Percentiles rank a stretch among this genome's conserved stretches.
phyloP scores from a whole-genome alignment of 371 early-diverging fungal genomes.

The Mortierella sp. region DNA sequence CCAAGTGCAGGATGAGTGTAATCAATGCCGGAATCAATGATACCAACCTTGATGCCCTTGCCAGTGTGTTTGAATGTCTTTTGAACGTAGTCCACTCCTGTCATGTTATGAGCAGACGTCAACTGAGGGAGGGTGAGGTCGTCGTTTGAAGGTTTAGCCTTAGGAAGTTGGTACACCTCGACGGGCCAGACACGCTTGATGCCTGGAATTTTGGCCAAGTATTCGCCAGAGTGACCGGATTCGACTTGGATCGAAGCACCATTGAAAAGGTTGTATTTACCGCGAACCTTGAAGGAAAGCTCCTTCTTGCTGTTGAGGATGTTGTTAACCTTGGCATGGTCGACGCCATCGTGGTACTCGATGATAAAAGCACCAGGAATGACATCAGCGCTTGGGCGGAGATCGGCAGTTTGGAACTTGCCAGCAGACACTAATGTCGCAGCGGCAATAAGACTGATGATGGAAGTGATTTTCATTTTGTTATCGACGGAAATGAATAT shows the following conservation, averaged over 20 bases:
- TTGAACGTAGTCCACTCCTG: conserved; percentile 71
- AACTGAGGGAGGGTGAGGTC: conserved; percentile 19
- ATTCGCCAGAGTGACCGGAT: conserved; percentile 34
- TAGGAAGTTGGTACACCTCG: conserved; percentile 25
- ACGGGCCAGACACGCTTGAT: conserved; percentile 53
- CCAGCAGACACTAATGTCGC: conserved; percentile 45
- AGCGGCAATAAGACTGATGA: conserved; percentile 36
- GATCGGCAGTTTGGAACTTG: conserved; percentile 19
- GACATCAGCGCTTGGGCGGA: conserved; percentile 19
- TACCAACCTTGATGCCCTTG: conserved; percentile 76
- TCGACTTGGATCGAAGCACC: conserved; percentile 45
- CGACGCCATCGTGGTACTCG: conserved; percentile 56
- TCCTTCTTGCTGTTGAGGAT: conserved; percentile 32
- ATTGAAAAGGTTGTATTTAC: conserved; percentile 39
- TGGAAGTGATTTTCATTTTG: conserved; percentile 42
- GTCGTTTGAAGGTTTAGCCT: conserved; percentile 21
- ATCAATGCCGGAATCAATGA: conserved; percentile 69
- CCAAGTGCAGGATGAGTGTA: conserved; percentile 81
- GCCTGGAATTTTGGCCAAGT: conserved; percentile 37
- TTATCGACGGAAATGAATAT: background rate
- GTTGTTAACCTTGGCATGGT: conserved; percentile 41
- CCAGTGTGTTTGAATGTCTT: conserved; percentile 64
- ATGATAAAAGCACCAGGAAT: conserved; percentile 61
- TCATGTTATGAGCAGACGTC: conserved; percentile 64
- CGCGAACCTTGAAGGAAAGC: conserved; percentile 40